Percentiles rank a stretch among this genome's conserved stretches.
Conservation (phyloP, 768 basidiomycete species). For the Agaricus blazei region DNA sequence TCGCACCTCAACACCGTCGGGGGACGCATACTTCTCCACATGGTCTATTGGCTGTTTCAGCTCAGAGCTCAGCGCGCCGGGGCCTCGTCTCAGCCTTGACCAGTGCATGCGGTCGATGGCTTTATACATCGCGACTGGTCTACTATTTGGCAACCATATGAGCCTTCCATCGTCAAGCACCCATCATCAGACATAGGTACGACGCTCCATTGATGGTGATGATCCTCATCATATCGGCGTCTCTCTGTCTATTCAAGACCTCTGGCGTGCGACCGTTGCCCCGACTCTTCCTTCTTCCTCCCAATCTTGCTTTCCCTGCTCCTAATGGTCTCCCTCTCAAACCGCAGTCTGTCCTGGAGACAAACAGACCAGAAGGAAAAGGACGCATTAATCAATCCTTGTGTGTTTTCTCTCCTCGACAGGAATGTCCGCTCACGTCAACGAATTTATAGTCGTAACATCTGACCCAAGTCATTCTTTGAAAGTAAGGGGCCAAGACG, state of each 20-base stretch:
- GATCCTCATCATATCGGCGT: conserved; percentile 1
- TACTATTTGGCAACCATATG: too few species aligned
- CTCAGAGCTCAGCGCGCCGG: too few species aligned
- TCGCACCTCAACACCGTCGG: too few species aligned
- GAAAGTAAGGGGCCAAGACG: background rate
- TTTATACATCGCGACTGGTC: too few species aligned
- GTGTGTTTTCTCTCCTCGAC: background rate
- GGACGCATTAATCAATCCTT: background rate
- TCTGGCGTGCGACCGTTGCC: conserved; percentile 2
- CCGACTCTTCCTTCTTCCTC: background rate
- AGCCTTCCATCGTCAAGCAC: too few species aligned
- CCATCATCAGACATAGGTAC: too few species aligned
- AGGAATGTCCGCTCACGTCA: background rate
- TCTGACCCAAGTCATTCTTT: conserved; percentile 9
- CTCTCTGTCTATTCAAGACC: background rate
- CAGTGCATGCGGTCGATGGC: too few species aligned
- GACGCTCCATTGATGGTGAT: conserved; percentile 1
- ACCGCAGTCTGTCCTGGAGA: conserved; percentile 6
- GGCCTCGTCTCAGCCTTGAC: too few species aligned
- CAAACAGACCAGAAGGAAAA: conserved; percentile 2
- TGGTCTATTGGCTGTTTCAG: too few species aligned
- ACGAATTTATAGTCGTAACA: background rate
- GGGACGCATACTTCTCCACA: too few species aligned
- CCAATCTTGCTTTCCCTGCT: background rate
- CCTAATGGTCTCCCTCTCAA: conserved; percentile 1